Percentiles rank a stretch among this genome's conserved stretches.
Conservation (phyloP, 2,329 filamentous ascomycete species). For the Phialocephala sp. region DNA sequence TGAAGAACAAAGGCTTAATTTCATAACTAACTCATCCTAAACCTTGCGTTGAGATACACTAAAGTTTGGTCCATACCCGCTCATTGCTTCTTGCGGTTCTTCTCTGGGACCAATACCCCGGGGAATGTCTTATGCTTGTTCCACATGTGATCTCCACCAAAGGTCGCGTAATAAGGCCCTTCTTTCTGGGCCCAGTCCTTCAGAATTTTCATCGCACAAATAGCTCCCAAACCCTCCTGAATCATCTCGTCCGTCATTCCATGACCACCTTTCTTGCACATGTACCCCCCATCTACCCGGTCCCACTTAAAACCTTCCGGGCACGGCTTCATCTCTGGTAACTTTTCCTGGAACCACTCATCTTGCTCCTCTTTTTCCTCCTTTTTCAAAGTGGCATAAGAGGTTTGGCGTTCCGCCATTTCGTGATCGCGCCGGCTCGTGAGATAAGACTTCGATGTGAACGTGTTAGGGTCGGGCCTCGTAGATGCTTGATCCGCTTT, state of each 20-base stretch:
- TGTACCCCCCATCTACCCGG: conserved; percentile 66
- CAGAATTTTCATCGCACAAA: not conserved
- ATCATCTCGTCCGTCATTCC: conserved; percentile 51
- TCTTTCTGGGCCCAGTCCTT: not conserved
- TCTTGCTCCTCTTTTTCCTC: conserved; percentile 10
- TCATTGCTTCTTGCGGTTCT: not conserved
- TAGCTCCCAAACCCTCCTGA: conserved; percentile 23
- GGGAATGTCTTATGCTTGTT: not conserved
- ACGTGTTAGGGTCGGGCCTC: too few species aligned
- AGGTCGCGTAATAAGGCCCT: not conserved
- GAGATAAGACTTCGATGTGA: too few species aligned
- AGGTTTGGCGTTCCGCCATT: too few species aligned
- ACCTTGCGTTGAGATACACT: not conserved
- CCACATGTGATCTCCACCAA: not conserved
- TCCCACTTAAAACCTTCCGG: conserved; percentile 51
- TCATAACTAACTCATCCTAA: not conserved
- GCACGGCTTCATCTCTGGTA: conserved; percentile 60
- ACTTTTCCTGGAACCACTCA: conserved; percentile 12
- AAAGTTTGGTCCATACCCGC: too few species aligned
- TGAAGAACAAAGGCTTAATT: not conserved
- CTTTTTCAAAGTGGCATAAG: too few species aligned
- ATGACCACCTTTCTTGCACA: conserved; percentile 65
- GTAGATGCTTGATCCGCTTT: too few species aligned
- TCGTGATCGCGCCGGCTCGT: too few species aligned
- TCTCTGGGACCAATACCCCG: not conserved